phyloP scores from a whole-genome alignment of 148 eudicot species.

The Camellia japonica region DNA sequence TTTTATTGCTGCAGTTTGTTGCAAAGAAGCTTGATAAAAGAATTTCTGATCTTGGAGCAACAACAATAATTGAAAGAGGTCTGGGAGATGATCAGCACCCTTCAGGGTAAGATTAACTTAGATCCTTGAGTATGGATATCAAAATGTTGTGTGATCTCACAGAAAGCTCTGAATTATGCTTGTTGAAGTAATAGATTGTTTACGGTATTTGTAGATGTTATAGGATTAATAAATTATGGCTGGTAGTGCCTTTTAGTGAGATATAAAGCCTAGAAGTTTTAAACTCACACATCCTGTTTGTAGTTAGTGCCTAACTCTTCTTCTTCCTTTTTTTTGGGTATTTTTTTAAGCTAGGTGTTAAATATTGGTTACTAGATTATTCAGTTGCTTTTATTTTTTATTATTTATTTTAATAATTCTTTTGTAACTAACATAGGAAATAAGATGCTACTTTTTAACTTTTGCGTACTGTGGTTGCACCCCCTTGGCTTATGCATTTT shows the following conservation, averaged over 20 bases:
- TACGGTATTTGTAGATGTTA: not conserved
- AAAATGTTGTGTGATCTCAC: not conserved
- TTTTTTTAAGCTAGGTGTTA: not conserved
- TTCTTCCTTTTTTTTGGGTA: not conserved
- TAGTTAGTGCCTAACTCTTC: not conserved
- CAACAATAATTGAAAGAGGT: slow-evolving; percentile 21
- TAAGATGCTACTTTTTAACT: not conserved
- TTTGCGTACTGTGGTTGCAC: no score
- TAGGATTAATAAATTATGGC: not conserved
- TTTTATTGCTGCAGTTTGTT: slow-evolving; percentile 64
- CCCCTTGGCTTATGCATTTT: no score
- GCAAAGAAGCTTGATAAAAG: slow-evolving; percentile 96
- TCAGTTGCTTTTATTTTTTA: not conserved
- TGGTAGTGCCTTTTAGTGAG: not conserved
- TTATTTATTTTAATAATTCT: not conserved
- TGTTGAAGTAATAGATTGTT: slow-evolving; percentile 3
- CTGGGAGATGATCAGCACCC: slow-evolving; percentile 4
- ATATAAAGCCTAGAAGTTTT: not conserved
- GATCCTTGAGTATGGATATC: not conserved
- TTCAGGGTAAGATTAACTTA: slow-evolving; percentile 66
- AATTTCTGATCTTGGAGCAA: slow-evolving; percentile 79
- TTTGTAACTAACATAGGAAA: not conserved
- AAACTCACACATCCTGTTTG: not conserved
- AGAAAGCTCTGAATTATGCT: not conserved
- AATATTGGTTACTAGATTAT: not conserved